Base-by-base conservation (phyloP, 306 rosid genomes). In the Rosa lucieae region DNA sequence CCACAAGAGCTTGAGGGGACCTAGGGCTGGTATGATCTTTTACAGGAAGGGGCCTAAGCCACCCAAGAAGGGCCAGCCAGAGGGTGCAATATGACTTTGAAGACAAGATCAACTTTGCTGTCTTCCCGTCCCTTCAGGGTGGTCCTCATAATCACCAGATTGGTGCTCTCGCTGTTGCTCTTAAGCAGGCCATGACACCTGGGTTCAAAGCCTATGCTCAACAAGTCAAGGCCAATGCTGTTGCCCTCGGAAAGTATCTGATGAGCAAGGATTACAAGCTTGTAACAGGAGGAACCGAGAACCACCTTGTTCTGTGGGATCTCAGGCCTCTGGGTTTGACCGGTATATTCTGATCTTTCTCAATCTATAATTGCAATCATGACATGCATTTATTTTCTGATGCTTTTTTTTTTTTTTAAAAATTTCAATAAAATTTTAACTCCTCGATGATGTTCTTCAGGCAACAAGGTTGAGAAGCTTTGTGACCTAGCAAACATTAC, bases 81-180 rank as follows among this genome's bases (percentile, higher is more conserved):
- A 94, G 90, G 89, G 85, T 78, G 97, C 97, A 6, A 26, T 92
- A 94, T 49, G 97, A 92, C 51, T 92, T 89, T 71, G 98, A 94
- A 82, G 98, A 94, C 91, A 94, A 92, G 82, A 89, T 92, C 87
- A 94, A 94, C 88, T 94, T 92, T 76, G 86, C 98, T 13, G 98
- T 94, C 58, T 94, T 94, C 86, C 98, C 98, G 3, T 84, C 98
- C 75, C 98, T 92, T 71, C 98, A 94, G 81, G 98, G 98, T 58
- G 97, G 98, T 77, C 98, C 98, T 79, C 98, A 94, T 83, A 94
- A 94, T 76, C 98, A 92, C 86, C 97, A 94, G 88, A 94, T 94
- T 37, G 98, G 97, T 29, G 97, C 98, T 56, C 93, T 94, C 17
- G 98, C 97, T 75, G 98, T 94, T 72, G 98, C 97, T 70, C 68